Evolutionary conservation across 2,329 filamentous ascomycete genomes (phyloP).

Genomic region (Phoma sp.): DNA sequence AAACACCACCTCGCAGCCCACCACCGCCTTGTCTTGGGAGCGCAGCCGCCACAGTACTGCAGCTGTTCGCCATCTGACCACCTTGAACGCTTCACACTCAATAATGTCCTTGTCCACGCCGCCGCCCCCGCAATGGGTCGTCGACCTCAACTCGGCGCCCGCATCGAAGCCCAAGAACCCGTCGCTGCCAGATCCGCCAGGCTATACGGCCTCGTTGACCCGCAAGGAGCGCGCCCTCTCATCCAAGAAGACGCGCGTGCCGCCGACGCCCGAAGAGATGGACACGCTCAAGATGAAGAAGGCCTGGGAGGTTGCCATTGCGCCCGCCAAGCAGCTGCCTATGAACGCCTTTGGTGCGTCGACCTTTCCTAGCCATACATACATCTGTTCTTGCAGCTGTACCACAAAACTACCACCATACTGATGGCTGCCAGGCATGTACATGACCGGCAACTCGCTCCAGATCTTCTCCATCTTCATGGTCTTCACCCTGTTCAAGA

Average conservation of each 20-base stretch:
- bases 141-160: slow-evolving; percentile 76
- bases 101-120: slow-evolving; percentile 25
- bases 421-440: slow-evolving; percentile 67
- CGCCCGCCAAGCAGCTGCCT: slow-evolving; percentile 88
- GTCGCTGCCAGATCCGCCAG: slow-evolving; percentile 82
- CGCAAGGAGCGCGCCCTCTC: slow-evolving; percentile 47
- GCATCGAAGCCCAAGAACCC: slow-evolving; percentile 68
- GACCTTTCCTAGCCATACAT: too few species aligned
- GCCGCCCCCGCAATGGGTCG: slow-evolving; percentile 77
- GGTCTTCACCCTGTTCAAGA: slow-evolving; percentile 99
- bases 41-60: not conserved
- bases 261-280: slow-evolving; percentile 81
- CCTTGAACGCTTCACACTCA: not conserved
- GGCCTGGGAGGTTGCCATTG: slow-evolving; percentile 95
- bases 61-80: not conserved
- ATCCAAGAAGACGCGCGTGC: slow-evolving; percentile 61
- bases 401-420: not conserved
- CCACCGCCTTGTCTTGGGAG: too few species aligned
- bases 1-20: not conserved
- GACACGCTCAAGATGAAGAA: slow-evolving; percentile 97
- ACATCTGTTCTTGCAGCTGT: too few species aligned
- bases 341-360: slow-evolving; percentile 89
- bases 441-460: slow-evolving; percentile 98
- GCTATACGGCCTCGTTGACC: slow-evolving; percentile 66
- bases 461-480: slow-evolving; percentile 99